phyloP scores from a whole-genome alignment of 164 flowering plant species.

The Stephania japonica region DNA sequence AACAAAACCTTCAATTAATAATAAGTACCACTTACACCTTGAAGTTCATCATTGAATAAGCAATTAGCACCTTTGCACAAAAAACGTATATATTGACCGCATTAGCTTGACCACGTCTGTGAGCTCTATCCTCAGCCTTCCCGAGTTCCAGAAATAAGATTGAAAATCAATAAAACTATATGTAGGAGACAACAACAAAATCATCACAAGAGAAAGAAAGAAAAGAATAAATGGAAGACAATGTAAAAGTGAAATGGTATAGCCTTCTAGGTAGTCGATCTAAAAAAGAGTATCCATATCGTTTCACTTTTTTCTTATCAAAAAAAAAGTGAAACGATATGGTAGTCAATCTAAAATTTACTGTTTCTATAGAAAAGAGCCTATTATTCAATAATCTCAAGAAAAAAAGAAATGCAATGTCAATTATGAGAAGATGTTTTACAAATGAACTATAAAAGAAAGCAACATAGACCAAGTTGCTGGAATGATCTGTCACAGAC shows the following conservation, averaged over 20 bases:
- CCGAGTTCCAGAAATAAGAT: conserved; percentile 11
- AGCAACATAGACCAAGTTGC: too few relatives aligned
- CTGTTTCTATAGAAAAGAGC: too few relatives aligned
- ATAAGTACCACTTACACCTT: background rate
- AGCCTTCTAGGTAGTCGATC: background rate
- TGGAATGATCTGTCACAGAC: too few relatives aligned
- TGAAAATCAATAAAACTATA: background rate
- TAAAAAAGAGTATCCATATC: too few relatives aligned
- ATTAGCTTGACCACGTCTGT: conserved; percentile 85
- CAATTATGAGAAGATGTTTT: too few relatives aligned
- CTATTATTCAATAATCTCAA: too few relatives aligned
- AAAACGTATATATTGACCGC: conserved; percentile 86
- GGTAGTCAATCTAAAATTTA: too few relatives aligned
- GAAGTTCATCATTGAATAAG: background rate
- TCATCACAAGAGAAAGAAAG: background rate
- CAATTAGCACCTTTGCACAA: conserved; percentile 73
- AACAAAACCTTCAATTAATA: conserved; percentile 1
- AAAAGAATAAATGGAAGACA: background rate
- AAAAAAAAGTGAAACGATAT: too few relatives aligned
- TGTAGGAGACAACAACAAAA: background rate
- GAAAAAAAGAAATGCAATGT: too few relatives aligned
- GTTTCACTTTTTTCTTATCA: too few relatives aligned
- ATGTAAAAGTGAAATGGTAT: background rate
- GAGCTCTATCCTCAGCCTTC: conserved; percentile 98
- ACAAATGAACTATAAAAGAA: too few relatives aligned